Conservation (phyloP, 495 filamentous ascomycete genomes). For the Tetracladium marchalianum region DNA sequence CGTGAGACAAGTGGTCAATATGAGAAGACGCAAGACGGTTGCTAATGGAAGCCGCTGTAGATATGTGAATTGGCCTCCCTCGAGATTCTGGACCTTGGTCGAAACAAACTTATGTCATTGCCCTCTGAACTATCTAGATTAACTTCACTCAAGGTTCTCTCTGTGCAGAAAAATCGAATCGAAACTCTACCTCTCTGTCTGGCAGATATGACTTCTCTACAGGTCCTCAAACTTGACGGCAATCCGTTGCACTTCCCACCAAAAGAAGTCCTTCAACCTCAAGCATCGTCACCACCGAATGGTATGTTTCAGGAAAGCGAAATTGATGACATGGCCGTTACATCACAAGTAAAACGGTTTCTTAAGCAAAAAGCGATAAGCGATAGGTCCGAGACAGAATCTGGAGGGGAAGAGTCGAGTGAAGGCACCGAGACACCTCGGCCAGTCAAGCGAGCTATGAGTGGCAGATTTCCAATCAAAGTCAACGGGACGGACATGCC, state of each 20-base stretch:
- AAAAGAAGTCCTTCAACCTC: conserved; percentile 42
- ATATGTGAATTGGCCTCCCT: conserved; percentile 76
- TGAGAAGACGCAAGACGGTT: conserved; percentile 5
- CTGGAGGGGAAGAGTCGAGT: conserved; percentile 52
- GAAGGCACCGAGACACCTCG: conserved; percentile 63
- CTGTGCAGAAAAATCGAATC: conserved; percentile 76
- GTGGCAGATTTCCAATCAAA: conserved; percentile 76
- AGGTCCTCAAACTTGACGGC: conserved; percentile 76
- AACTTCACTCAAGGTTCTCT: conserved; percentile 65
- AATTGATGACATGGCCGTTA: conserved; percentile 54
- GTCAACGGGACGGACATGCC: conserved; percentile 52
- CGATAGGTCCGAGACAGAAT: conserved; percentile 48
- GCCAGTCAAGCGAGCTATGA: conserved; percentile 61
- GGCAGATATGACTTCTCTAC: conserved; percentile 79
- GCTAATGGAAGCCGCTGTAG: conserved; percentile 21
- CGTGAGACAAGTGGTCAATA: neutral
- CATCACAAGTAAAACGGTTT: conserved; percentile 66
- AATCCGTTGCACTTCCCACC: conserved; percentile 72
- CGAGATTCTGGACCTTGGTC: conserved; percentile 85
- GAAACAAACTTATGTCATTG: conserved; percentile 68
- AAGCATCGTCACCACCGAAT: conserved; percentile 33
- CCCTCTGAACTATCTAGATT: conserved; percentile 73
- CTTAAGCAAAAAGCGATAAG: conserved; percentile 51
- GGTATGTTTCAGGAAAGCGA: conserved; percentile 36
- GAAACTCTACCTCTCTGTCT: conserved; percentile 71